Percentiles rank a stretch among this genome's conserved stretches.
Evolutionary conservation across 768 basidiomycete genomes (phyloP).

Genomic region (Kwoniella newhampshirensis): DNA sequence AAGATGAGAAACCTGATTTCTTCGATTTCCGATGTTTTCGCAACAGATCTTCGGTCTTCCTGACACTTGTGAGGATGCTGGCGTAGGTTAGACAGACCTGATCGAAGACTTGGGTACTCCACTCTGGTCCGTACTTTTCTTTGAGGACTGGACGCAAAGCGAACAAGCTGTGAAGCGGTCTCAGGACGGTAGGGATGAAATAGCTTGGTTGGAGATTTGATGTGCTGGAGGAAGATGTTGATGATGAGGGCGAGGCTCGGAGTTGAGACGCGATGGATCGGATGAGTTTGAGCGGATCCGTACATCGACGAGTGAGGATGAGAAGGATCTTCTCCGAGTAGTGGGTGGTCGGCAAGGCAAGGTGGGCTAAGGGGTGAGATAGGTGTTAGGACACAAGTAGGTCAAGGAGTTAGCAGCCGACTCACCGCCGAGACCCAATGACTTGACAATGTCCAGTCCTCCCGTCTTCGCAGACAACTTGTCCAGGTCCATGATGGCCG

Average conservation of each 20-base stretch:
- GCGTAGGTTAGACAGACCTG: slow-evolving; percentile 69
- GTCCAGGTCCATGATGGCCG: slow-evolving; percentile 64
- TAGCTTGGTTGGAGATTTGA: slow-evolving; percentile 63
- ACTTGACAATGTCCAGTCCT: slow-evolving; percentile 53
- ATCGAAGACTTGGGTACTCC: slow-evolving; percentile 64
- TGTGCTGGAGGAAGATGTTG: slow-evolving; percentile 1
- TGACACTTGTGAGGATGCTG: slow-evolving; percentile 74
- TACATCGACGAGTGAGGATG: slow-evolving; percentile 76
- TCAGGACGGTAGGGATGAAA: slow-evolving; percentile 77
- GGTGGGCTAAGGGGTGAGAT: slow-evolving; percentile 10
- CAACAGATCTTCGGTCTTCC: slow-evolving; percentile 88
- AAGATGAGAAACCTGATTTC: slow-evolving; percentile 66
- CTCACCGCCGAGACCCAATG: slow-evolving; percentile 18
- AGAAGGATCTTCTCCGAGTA: slow-evolving; percentile 57
- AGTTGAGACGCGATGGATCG: slow-evolving; percentile 87
- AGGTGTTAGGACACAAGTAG: too few species aligned
- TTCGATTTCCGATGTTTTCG: slow-evolving; percentile 83
- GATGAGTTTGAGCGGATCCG: slow-evolving; percentile 78
- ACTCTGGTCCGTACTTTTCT: slow-evolving; percentile 57
- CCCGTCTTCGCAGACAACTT: slow-evolving; percentile 54
- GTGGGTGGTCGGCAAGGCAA: slow-evolving; percentile 15
- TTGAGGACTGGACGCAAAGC: slow-evolving; percentile 63
- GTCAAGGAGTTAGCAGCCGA: too few species aligned
- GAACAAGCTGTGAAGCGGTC: slow-evolving; percentile 69
- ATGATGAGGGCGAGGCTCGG: slow-evolving; percentile 67